Evolutionary conservation across 2,329 filamentous ascomycete genomes (phyloP), one percentile per base, ranked within the genome.

Genomic region (Sporothrix dimorphospora): DNA sequence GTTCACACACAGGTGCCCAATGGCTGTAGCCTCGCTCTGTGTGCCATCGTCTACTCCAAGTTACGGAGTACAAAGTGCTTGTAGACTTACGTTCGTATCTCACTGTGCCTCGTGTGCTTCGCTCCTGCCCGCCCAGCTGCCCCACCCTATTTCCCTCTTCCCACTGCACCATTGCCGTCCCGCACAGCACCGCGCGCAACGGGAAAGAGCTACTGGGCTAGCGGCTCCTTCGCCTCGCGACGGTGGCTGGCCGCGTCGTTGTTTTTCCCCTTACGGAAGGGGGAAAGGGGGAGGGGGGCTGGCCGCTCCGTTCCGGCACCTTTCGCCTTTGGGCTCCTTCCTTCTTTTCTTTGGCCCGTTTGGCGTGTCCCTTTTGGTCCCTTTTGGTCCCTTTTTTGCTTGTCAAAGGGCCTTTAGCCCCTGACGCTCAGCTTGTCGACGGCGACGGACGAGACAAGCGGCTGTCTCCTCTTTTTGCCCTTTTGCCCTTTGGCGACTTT

Each of bases 161-260:
- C 21, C 51, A 55, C 24, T 49, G 47, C 6, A 5, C 45, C 45
- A 16, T 16, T 47, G 30, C 30, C 27, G 12, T 12, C 42, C 27
- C 55, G 27, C 42, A n/a, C 42, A 42, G 45, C 59, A 65, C 21
- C 45, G 8, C 63, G 24, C 63, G 61, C 40, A 65, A 66, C 63
- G 49, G 42, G 63, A 49, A 38, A 70, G 68, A 61, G 68, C 68
- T 70, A 47, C 27, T 59, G 14, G 42, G 51, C 72, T 73, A 73
- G 75, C 74, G 73, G 75, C 70, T 65, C 67, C 67, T 59, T 72
- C 74, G 72, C 76, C 75, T 80, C 77, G 78, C 79, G 45, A 70
- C 55, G 55, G 68, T 57, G 47, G 47, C 45, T 67, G 65, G 65
- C 63, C 45, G 45, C 65, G 65, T 66, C 65, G 65, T 19, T 51